phyloP scores from a whole-genome alignment of 1,284 basidiomycete species.

The Naganishia sp. region DNA sequence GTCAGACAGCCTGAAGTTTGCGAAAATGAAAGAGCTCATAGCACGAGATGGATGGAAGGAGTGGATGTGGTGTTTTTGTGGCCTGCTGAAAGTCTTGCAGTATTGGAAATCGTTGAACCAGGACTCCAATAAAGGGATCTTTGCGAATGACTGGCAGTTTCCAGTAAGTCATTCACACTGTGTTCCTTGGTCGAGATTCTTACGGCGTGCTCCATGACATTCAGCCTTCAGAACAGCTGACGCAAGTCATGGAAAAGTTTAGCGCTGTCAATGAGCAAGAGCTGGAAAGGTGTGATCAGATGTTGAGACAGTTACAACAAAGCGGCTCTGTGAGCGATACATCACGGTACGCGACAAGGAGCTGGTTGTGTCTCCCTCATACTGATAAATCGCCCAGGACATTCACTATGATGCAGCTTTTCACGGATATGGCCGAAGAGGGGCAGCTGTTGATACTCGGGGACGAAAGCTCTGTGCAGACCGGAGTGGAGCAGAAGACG shows the following conservation, averaged over 20 bases:
- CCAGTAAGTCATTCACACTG: background rate
- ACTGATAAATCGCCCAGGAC: background rate
- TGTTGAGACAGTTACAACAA: background rate
- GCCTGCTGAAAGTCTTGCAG: slow-evolving; percentile 4
- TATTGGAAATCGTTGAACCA: slow-evolving; percentile 14
- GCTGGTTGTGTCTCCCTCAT: background rate
- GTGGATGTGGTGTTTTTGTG: slow-evolving; percentile 23
- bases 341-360: background rate
- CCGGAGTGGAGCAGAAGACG: too few species aligned
- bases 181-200: background rate
- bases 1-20: slow-evolving; percentile 20
- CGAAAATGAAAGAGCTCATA: slow-evolving; percentile 73
- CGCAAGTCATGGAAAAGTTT: background rate
- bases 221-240: slow-evolving; percentile 1
- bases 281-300: slow-evolving; percentile 11
- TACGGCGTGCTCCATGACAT: background rate
- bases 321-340: background rate
- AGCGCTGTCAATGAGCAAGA: background rate
- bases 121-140: background rate
- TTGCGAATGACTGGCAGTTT: slow-evolving; percentile 5
- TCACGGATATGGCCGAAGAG: background rate
- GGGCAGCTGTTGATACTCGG: background rate
- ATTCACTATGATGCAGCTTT: background rate
- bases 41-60: slow-evolving; percentile 71
- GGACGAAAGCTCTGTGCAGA: too few species aligned